Evolutionary conservation across 306 rosid species (phyloP).

Genomic region (apple (Malus domestica)): ASM211411v1 NC_041803.1:41938501-41939000

Average conservation of each 20-base stretch:
- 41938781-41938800: neutral
- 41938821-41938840: too few species aligned
- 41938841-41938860: neutral
- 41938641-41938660: constrained; percentile 25
- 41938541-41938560: neutral
- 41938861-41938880: neutral
- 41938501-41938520: neutral
- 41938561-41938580: constrained; percentile 31
- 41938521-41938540: neutral
- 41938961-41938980: rapidly evolving
- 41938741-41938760: neutral
- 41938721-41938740: neutral
- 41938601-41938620: constrained; percentile 67
- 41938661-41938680: neutral
- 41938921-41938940: too few species aligned
- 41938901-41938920: too few species aligned
- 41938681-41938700: constrained; percentile 17
- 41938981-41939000: too few species aligned
- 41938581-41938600: constrained; percentile 67
- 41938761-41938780: too few species aligned
- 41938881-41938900: neutral
- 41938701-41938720: neutral
- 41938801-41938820: too few species aligned
- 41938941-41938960: rapidly evolving
- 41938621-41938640: constrained; percentile 87